Base-by-base conservation (phyloP, 1,284 basidiomycete genomes). In the Sporisorium reilianum region DNA sequence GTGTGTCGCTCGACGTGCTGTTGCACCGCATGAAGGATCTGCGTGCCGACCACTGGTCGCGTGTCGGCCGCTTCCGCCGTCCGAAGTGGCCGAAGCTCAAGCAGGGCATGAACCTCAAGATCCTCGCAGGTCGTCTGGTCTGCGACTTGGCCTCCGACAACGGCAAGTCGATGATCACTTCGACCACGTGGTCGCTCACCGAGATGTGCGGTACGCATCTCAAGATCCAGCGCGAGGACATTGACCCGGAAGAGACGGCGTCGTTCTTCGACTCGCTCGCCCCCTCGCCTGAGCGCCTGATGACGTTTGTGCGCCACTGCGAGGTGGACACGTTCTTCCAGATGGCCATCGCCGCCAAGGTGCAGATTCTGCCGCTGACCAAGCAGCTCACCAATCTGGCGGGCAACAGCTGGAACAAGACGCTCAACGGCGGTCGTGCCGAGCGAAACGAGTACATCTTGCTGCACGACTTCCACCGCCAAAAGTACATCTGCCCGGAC, bases 381-480 rank as follows among this genome's bases (percentile, higher is more conserved):
- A 92, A 91, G 83, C 96, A 99, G 83, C 87, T 99, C 45, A 99
- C 96, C 2, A 95, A 93, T 83, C 89, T 99, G n/a, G 95, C 97
- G 55, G 97, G 97, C 10, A 99, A 99, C 83, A 91, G 93, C 40
- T 99, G 97, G 96, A 83, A 80, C 53, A 77, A 83, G 64, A 83
- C 81, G 32, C 76, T 84, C 48, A 83, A 81, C 53, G 82, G 83
- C 30, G 96, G 96, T 77, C 93, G 97, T 70, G 95, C 97, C 0
- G 95, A 98, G 84, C 92, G 97, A 38, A 99, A 99, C 86, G 97
- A 99, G 86, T 99, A 96, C 87, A 99, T 99, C 89, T 86, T 99
- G 67, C 88, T 99, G 20, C 97, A 99, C 86, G 95, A 98, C 84
- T 99, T 99, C 87, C 95, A 99, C 84, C 90, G 91, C 9, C 89